These are phyloP conservation scores for Eremothecium cymbalariae DNA, from an alignment of 1,139 yeast genomes.

Conservation along the genomic window DNA sequence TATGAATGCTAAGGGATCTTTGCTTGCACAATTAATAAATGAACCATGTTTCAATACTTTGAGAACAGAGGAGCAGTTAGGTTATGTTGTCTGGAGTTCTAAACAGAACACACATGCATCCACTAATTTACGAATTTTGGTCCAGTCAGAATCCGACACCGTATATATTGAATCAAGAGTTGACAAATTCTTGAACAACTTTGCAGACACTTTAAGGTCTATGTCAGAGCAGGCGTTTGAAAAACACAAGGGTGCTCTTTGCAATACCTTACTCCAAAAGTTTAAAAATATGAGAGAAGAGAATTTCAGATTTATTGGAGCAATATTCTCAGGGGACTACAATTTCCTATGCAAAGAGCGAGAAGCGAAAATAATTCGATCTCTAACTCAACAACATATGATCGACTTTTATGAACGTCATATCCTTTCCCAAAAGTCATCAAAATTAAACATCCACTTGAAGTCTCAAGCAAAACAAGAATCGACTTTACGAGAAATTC, in stretches of 20 bases:
- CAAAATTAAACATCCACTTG: slow-evolving; percentile 58
- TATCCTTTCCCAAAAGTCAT: slow-evolving; percentile 38
- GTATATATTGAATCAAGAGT: slow-evolving; percentile 72
- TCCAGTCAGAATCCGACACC: slow-evolving; percentile 79
- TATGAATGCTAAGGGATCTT: slow-evolving; percentile 46
- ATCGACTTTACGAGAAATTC: slow-evolving; percentile 16
- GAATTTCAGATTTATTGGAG: slow-evolving; percentile 53
- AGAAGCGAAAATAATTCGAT: slow-evolving; percentile 50
- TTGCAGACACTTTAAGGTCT: slow-evolving; percentile 33
- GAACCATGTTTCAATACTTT: slow-evolving; percentile 88
- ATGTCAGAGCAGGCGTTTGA: slow-evolving; percentile 57
- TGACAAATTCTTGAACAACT: slow-evolving; percentile 46
- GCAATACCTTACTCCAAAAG: slow-evolving; percentile 58
- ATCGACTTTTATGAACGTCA: slow-evolving; percentile 44
- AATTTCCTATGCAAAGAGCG: slow-evolving; percentile 55
- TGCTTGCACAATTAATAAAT: slow-evolving; percentile 61
- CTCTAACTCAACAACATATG: slow-evolving; percentile 50
- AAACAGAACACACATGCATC: slow-evolving; percentile 61
- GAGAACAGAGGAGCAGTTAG: slow-evolving; percentile 87
- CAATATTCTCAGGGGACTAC: slow-evolving; percentile 67
- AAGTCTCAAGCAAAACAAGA: slow-evolving; percentile 38
- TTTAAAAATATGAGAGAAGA: slow-evolving; percentile 76
- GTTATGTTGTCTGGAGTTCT: slow-evolving; percentile 83
- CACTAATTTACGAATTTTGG: slow-evolving; percentile 65
- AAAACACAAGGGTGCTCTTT: slow-evolving; percentile 61